phyloP scores from a whole-genome alignment of 1,284 basidiomycete genomes.

The Marasmius tenuissimus region DNA sequence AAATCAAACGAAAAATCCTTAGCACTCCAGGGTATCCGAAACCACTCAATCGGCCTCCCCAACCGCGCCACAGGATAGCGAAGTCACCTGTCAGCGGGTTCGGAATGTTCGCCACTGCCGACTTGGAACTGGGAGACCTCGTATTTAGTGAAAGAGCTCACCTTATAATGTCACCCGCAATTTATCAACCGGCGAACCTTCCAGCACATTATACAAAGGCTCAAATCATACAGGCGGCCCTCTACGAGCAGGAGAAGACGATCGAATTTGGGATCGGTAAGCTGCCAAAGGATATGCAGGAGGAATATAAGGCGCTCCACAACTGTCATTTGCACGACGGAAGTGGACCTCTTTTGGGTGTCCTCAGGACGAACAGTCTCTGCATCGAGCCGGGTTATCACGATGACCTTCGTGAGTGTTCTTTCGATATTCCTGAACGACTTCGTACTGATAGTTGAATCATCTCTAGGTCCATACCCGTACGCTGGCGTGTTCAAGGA shows the following conservation, averaged over 20 bases:
- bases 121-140: constrained; percentile 20
- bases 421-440: background rate
- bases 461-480: background rate
- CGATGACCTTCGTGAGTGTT: background rate
- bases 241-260: background rate
- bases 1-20: constrained; percentile 10
- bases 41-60: constrained; percentile 8
- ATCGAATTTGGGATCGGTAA: background rate
- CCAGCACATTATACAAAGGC: background rate
- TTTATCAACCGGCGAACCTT: background rate
- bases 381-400: background rate
- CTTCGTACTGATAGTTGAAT: background rate
- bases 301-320: constrained; percentile 3
- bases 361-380: constrained; percentile 6
- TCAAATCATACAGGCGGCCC: background rate
- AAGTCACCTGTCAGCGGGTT: constrained; percentile 14
- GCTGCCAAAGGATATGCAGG: background rate
- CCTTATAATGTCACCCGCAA: background rate
- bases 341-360: constrained; percentile 6
- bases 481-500: constrained; percentile 6
- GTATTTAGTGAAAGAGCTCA: constrained; percentile 17
- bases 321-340: constrained; percentile 9
- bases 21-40: constrained; percentile 16
- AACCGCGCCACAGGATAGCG: constrained; percentile 1
- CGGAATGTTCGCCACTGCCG: constrained; percentile 21